Base-by-base conservation (phyloP, 305 asterid genomes). In the Ilex paraguariensis region DNA sequence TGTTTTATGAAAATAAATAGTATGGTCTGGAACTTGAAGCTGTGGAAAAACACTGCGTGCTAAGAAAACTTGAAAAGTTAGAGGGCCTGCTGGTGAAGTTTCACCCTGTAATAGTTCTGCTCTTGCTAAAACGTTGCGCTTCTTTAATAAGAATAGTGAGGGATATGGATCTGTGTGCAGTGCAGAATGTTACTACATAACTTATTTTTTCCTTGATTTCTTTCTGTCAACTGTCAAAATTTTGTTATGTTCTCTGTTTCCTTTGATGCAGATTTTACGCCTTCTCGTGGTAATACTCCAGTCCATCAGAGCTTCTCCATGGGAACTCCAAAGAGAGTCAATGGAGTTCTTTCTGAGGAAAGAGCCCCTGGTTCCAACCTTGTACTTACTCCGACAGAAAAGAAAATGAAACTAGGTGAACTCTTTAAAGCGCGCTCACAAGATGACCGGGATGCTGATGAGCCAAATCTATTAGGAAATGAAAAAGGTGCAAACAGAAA, bases 241-340 rank as follows among this genome's bases (percentile, higher is more conserved):
- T 10, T 13, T 36, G 6, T 36, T 2, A 4, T 36, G 15, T 46
- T 10, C 13, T 13, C 3, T 46, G 15, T 46, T 13, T 10, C n/a
- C 10, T 54, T 6, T 14, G 10, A 14, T n/a, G 28, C 57, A 54
- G 57, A 54, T 15, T 54, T 54, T 54, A 54, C 57, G 10, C 57
- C 57, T 11, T 56, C 68, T 30, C 44, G 61, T 12, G 60, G 62
- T 14, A 64, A 42, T 17, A 64, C 60, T 42, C 60, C 42, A 21
- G 44, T 55, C 54, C 62, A 54, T 28, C 57, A 54, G 10, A 54
- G 57, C 57, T 36, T 36, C 42, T 28, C 57, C 11, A 15, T 54
- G 32, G 57, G 57, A 54, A 17, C 11, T 6, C 57, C 31, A 14
- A 15, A 54, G n/a, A 21, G 21, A 54, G 31, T 8, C 11, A 14